Conservation (phyloP, 805 yeast species). For the Starmerella roubikii region DNA sequence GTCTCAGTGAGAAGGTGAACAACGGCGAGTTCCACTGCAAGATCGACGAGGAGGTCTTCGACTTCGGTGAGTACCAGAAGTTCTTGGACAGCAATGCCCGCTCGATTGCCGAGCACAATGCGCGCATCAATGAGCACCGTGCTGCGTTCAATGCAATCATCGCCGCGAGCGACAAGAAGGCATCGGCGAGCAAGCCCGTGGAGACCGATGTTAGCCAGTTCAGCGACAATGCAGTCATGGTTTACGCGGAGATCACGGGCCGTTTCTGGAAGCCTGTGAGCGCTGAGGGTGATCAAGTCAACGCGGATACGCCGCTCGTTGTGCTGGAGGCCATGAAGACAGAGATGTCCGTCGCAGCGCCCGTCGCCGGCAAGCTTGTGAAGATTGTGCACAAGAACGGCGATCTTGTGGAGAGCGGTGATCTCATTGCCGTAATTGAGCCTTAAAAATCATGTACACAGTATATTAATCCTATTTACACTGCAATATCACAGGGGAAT, state of each 20-base stretch:
- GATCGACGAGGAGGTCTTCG: slow-evolving; percentile 64
- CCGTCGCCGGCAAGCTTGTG: slow-evolving; percentile 29
- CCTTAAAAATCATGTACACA: slow-evolving; percentile 17
- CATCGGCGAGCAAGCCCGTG: slow-evolving; percentile 19
- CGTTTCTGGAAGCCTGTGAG: slow-evolving; percentile 87
- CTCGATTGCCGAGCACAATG: slow-evolving; percentile 42
- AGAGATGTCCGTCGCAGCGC: slow-evolving; percentile 77
- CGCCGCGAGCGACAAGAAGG: slow-evolving; percentile 30
- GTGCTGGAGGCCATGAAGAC: slow-evolving; percentile 98
- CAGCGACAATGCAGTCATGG: slow-evolving; percentile 67
- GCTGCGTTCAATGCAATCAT: slow-evolving; percentile 77
- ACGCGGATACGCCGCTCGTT: slow-evolving; percentile 63
- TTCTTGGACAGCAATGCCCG: slow-evolving; percentile 66
- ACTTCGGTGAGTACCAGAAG: slow-evolving; percentile 58
- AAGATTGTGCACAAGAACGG: slow-evolving; percentile 58
- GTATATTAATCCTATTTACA: too few relatives aligned
- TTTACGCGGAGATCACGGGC: slow-evolving; percentile 93
- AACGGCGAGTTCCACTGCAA: slow-evolving; percentile 72
- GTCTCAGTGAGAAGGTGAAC: slow-evolving; percentile 53
- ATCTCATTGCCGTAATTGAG: slow-evolving; percentile 72
- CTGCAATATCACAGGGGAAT: too few relatives aligned
- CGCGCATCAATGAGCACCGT: slow-evolving; percentile 51
- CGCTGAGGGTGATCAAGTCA: slow-evolving; percentile 60
- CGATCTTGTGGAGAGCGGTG: slow-evolving; percentile 96
- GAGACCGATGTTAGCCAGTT: slow-evolving; percentile 38